These are phyloP conservation scores for Aspergillus oerlinghausenensis DNA, from an alignment of 2,329 filamentous ascomycete species.

Conservation along the genomic window DNA sequence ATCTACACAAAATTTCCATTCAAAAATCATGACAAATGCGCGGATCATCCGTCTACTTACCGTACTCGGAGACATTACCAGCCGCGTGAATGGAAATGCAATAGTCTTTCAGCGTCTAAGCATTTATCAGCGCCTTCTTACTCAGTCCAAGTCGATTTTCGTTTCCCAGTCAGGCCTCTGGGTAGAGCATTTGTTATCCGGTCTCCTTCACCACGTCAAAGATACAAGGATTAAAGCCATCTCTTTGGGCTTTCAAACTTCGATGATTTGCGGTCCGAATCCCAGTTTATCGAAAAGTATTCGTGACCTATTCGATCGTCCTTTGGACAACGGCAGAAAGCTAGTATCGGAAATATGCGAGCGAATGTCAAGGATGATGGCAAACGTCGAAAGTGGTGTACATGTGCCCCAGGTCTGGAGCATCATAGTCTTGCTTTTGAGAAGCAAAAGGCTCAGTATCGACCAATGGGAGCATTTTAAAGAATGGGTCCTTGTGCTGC, in stretches of 20 bases:
- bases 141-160: constrained; percentile 68
- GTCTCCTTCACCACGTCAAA: constrained; percentile 72
- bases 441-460: constrained; percentile 55
- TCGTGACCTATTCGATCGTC: constrained; percentile 48
- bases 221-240: constrained; percentile 75
- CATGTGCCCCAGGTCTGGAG: constrained; percentile 88
- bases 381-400: constrained; percentile 53
- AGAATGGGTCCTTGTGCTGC: constrained; percentile 72
- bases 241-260: constrained; percentile 65
- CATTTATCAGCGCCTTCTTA: constrained; percentile 73
- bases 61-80: constrained; percentile 66
- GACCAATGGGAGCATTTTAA: constrained; percentile 67
- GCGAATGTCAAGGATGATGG: constrained; percentile 63
- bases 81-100: constrained; percentile 72
- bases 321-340: constrained; percentile 50
- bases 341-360: constrained; percentile 67
- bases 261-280: constrained; percentile 65
- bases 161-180: constrained; percentile 65
- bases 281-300: constrained; percentile 63
- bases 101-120: constrained; percentile 71
- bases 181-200: constrained; percentile 76
- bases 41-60: constrained; percentile 67
- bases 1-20: constrained; percentile 71
- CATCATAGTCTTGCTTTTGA: constrained; percentile 71
- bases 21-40: constrained; percentile 67